phyloP scores from a whole-genome alignment of 169 alveolate species.

The Neospora caninum region DNA sequence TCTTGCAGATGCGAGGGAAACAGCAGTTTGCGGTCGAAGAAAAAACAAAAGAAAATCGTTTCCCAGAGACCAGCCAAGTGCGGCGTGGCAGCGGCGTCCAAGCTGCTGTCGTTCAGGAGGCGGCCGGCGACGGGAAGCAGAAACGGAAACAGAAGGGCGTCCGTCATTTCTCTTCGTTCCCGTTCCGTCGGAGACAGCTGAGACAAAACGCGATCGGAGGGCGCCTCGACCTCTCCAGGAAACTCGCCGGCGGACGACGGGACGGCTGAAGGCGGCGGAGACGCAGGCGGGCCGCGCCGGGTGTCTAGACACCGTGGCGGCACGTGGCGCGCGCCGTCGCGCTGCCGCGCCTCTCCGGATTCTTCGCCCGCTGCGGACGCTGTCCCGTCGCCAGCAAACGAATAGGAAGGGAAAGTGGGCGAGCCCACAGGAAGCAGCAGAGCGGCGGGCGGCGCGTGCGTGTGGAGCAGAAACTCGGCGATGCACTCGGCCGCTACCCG shows the following conservation, averaged over 20 bases:
- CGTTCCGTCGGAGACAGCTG: not conserved
- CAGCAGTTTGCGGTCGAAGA: not conserved
- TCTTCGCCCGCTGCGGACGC: not conserved
- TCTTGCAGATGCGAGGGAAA: conserved; percentile 10
- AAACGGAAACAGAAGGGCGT: conserved; percentile 1
- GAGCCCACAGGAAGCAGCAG: not conserved
- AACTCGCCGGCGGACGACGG: not conserved
- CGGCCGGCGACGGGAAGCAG: conserved; percentile 17
- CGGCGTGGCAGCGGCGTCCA: not conserved
- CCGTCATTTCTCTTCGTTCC: not conserved
- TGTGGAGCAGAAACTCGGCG: conserved; percentile 18
- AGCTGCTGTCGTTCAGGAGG: not conserved
- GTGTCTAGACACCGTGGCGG: too few relatives aligned
- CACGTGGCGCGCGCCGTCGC: too few relatives aligned
- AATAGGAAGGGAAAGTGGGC: not conserved
- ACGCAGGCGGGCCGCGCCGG: not conserved
- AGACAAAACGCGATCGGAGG: too few relatives aligned
- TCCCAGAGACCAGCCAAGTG: conserved; percentile 19
- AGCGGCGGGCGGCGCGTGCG: conserved; percentile 10
- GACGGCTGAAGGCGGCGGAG: not conserved
- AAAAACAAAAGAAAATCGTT: conserved; percentile 1
- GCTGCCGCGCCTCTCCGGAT: too few relatives aligned
- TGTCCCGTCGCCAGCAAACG: not conserved
- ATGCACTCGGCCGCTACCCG: conserved; percentile 16
- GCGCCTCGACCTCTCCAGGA: not conserved